Base-by-base conservation (phyloP, 1,139 yeast species). In the Zygosaccharomyces pseudobailii region DNA sequence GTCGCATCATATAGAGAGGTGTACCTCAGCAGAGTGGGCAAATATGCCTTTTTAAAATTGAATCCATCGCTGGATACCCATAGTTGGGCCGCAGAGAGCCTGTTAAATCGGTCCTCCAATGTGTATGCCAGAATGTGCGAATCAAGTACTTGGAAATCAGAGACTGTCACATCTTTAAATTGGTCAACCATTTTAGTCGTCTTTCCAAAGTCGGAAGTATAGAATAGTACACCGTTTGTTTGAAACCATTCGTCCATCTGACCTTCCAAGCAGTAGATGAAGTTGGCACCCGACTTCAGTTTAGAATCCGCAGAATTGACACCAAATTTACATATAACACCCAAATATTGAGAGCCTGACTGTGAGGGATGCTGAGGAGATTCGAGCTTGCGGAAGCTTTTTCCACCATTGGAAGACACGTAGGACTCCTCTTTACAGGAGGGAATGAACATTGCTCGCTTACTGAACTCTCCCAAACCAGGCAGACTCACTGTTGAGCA, bases 41-140 rank as follows among this genome's bases (percentile, higher is more conserved):
- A 3, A 25, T 53, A 46, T 3, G 65, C 62, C 48, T 61, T 49
- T 23, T 51, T 39, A 39, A 58, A 64, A 6, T 45, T 46, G 17
- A 27, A 32, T 9, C 55, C 57, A 46, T 65, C 65, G 10, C 40
- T 50, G 3, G 67, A 62, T 3, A 63, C 45, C 63, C 63, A 65
- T 1, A 65, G 9, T 22, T 44, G 52, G 23, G 48, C 47, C 3
- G 56, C 47, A 2, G 67, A 59, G 17, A 49, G 31, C 2, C 1
- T 6, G 44, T 62, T 62, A 43, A 50, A 58, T 37, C 40, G 50
- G 47, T 66, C 69, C 23, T 54, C 62, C 19, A 46, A 36, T 5
- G 62, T 58, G n/a, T 52, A 39, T 1, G 56, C 59, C 6, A 61
- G 43, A 5, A 62, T 31, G 41, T 57, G 55, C 2, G 55, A 51